A percentile compares a stretch with the other conserved stretches of the same genome.
Evolutionary conservation across 2,329 filamentous ascomycete genomes (phyloP).

Genomic region (Whalleya microplaca): DNA sequence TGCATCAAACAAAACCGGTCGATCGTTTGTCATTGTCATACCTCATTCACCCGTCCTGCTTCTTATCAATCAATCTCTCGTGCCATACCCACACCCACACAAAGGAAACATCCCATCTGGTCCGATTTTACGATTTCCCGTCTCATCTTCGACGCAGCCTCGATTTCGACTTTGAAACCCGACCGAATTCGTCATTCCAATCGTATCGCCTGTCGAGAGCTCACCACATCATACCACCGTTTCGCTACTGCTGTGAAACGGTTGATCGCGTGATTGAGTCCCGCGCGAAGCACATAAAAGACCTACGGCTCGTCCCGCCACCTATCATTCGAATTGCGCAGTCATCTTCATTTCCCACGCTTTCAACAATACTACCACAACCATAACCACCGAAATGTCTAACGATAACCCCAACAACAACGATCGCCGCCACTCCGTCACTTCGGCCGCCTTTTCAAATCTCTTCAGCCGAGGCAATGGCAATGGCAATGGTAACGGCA

Average conservation of each 20-base stretch:
- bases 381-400: slow-evolving; percentile 33
- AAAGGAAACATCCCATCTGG: slow-evolving; percentile 17
- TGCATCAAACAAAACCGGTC: neutral
- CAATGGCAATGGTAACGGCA: slow-evolving; percentile 50
- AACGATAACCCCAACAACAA: slow-evolving; percentile 34
- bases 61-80: neutral
- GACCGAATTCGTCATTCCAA: slow-evolving; percentile 16
- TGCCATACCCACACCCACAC: slow-evolving; percentile 14
- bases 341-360: slow-evolving; percentile 9
- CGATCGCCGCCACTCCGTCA: slow-evolving; percentile 60
- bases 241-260: slow-evolving; percentile 6
- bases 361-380: neutral
- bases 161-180: slow-evolving; percentile 6
- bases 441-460: slow-evolving; percentile 59
- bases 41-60: neutral
- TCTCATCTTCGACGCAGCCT: neutral
- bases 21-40: neutral
- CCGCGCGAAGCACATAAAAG: slow-evolving; percentile 5
- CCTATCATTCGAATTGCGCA: neutral
- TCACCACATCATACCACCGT: slow-evolving; percentile 25
- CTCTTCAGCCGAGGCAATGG: slow-evolving; percentile 63
- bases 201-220: slow-evolving; percentile 15
- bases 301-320: neutral
- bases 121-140: slow-evolving; percentile 8
- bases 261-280: slow-evolving; percentile 16